Base-by-base conservation (phyloP, 192 early-diverging fungal species). In the Coemansia sp. region DNA sequence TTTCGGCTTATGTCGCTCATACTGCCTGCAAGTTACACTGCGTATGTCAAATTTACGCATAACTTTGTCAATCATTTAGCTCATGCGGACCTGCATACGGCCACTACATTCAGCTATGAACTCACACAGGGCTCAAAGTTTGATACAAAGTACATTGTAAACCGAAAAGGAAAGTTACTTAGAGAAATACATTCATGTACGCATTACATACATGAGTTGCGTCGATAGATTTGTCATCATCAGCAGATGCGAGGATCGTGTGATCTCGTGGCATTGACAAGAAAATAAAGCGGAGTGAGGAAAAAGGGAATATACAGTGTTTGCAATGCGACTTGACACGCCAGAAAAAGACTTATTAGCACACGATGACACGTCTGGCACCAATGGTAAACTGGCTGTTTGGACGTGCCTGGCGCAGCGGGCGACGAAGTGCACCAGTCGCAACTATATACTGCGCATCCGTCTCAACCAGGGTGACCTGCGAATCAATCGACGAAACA, bases 331-430 rank as follows among this genome's bases (percentile, higher is more conserved):
- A 12, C 43, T 47, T 17, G 43, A n/a, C n/a, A 12, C 43, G 43
- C 43, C 14, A 47, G 43, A 47, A n/a, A 8, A n/a, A 47, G 43
- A 17, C 12, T 52, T 53, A 53, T 4, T 12, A 53, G 59, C 77
- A 80, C 8, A 66, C 62, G 19, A 80, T 67, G 9, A 75, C 66
- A 21, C 72, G 69, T 0, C 59, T 50, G 32, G 64, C 29, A 8
- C 78, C 78, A 23, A 81, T 25, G 1, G 72, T 81, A 35, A 81
- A 81, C 66, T 81, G 78, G 60, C 72, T 81, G 60, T 62, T 72
- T 2, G 61, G 67, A n/a, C 67, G 62, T 25, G 55, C 38, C 19
- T 58, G 47, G 17, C 51, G 39, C 5, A 25, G 21, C 3, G 41
- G 1, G 19, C 23, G 57, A n/a, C 60, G 57, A 10, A 32, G 60